These are phyloP conservation scores for Tricholoma terreum DNA, from an alignment of 768 basidiomycete species.

Conservation along the genomic window DNA sequence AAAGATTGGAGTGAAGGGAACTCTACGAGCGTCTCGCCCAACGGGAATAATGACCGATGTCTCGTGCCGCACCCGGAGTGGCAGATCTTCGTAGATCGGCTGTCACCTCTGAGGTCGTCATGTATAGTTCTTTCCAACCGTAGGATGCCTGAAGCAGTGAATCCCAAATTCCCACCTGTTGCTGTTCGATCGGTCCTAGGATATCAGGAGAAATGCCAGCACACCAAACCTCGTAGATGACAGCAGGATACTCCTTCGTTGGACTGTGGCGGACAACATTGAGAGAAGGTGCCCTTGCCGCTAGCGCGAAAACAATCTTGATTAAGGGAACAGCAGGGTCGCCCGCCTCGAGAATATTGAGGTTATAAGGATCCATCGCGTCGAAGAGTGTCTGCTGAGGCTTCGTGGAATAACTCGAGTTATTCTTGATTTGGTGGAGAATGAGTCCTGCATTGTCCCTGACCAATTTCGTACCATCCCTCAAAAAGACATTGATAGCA, in stretches of 20 bases:
- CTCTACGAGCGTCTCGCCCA: background rate
- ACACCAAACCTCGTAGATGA: background rate
- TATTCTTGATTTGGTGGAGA: constrained; percentile 24
- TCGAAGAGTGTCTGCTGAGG: constrained; percentile 15
- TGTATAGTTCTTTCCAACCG: background rate
- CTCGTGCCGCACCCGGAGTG: background rate
- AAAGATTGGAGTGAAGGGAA: background rate
- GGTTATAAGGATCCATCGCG: constrained; percentile 21
- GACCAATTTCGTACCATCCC: background rate
- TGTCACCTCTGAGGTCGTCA: background rate
- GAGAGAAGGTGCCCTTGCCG: background rate
- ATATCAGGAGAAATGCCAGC: background rate
- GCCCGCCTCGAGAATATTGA: constrained; percentile 13
- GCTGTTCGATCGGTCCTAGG: background rate
- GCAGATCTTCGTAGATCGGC: background rate
- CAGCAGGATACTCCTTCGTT: background rate
- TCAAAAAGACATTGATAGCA: constrained; percentile 19
- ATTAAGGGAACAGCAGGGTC: constrained; percentile 15
- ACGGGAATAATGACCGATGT: background rate
- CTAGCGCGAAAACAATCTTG: constrained; percentile 23
- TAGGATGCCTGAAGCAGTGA: constrained; percentile 1
- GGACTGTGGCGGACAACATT: background rate
- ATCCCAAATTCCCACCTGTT: background rate
- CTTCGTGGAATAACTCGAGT: constrained; percentile 8
- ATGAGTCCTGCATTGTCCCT: constrained; percentile 21